A percentile compares a stretch with the other conserved stretches of the same genome.
Conservation (phyloP, 495 filamentous ascomycete species). For the Sporormia fimetaria region DNA sequence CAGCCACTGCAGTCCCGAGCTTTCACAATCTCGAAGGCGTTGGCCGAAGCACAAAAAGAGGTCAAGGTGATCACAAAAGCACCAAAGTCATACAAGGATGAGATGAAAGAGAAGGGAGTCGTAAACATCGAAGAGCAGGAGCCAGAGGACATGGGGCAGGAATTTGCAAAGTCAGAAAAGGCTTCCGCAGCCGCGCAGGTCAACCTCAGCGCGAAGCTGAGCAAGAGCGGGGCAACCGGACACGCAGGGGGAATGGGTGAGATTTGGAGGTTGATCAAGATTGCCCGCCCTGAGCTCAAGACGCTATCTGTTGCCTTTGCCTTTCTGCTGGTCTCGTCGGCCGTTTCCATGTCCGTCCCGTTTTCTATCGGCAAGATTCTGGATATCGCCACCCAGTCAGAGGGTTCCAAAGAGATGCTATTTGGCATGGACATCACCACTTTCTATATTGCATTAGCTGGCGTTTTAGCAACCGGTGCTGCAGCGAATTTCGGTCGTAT, state of each 20-base stretch:
- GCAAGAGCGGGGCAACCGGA: constrained; percentile 61
- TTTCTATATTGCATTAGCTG: constrained; percentile 65
- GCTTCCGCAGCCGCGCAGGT: constrained; percentile 79
- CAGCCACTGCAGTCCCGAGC: neutral
- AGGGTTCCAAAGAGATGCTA: constrained; percentile 41
- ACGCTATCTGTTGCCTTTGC: constrained; percentile 70
- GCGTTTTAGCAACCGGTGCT: constrained; percentile 57
- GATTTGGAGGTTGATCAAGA: constrained; percentile 76
- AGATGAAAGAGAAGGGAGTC: constrained; percentile 23
- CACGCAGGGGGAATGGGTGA: constrained; percentile 55
- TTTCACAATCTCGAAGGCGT: constrained; percentile 17
- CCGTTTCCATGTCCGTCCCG: constrained; percentile 87
- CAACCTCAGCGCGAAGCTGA: constrained; percentile 75
- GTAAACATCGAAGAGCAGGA: constrained; percentile 33
- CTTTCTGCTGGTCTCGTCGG: constrained; percentile 74
- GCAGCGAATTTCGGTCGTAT: constrained; percentile 89
- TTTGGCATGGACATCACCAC: constrained; percentile 64
- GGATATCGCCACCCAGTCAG: constrained; percentile 63
- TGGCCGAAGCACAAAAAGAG: constrained; percentile 8
- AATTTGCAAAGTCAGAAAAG: constrained; percentile 60
- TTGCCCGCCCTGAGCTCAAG: constrained; percentile 72
- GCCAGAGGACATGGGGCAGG: constrained; percentile 44
- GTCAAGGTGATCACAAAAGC: constrained; percentile 8
- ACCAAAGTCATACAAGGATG: constrained; percentile 22
- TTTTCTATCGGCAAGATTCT: constrained; percentile 93